These are phyloP conservation scores for Russula virescens DNA, from an alignment of 768 basidiomycete genomes.

Conservation along the genomic window DNA sequence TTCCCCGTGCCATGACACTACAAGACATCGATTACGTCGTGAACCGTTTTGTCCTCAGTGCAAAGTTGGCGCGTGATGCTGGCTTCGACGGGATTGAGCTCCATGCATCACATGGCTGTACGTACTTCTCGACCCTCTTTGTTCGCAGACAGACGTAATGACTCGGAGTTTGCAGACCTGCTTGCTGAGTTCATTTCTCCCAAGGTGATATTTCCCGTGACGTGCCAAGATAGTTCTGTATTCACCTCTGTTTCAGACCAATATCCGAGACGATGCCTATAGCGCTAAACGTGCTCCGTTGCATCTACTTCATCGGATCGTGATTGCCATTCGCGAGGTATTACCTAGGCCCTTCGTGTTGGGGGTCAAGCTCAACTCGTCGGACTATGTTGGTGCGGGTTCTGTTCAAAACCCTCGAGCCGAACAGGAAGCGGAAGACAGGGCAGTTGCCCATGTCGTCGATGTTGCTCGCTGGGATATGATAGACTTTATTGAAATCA, in stretches of 20 bases:
- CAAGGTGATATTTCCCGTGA: conserved; percentile 40
- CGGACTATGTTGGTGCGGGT: conserved; percentile 53
- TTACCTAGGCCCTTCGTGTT: conserved; percentile 59
- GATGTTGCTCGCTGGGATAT: conserved; percentile 56
- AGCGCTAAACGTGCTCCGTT: conserved; percentile 43
- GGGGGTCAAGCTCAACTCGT: conserved; percentile 76
- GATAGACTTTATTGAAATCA: conserved; percentile 83
- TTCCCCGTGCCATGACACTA: conserved; percentile 52
- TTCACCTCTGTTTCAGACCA: conserved; percentile 34
- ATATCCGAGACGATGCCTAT: conserved; percentile 57
- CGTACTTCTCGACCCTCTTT: conserved; percentile 22
- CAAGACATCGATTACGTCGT: conserved; percentile 59
- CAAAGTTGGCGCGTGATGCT: conserved; percentile 52
- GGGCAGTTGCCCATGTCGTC: conserved; percentile 55
- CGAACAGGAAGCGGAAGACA: conserved; percentile 33
- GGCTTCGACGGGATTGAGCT: conserved; percentile 87
- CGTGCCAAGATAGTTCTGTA: not conserved
- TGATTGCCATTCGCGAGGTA: conserved; percentile 47
- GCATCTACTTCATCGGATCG: conserved; percentile 52
- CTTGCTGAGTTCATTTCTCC: conserved; percentile 73
- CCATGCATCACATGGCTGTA: conserved; percentile 83
- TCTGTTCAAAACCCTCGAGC: conserved; percentile 22
- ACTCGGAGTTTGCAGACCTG: conserved; percentile 55
- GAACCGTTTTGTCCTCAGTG: conserved; percentile 59
- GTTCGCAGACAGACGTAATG: not conserved